Percentiles rank a stretch among this genome's conserved stretches.
These are phyloP conservation scores for Penicillium tannophilum DNA, from an alignment of 495 filamentous ascomycete genomes.

Conservation along the genomic window DNA sequence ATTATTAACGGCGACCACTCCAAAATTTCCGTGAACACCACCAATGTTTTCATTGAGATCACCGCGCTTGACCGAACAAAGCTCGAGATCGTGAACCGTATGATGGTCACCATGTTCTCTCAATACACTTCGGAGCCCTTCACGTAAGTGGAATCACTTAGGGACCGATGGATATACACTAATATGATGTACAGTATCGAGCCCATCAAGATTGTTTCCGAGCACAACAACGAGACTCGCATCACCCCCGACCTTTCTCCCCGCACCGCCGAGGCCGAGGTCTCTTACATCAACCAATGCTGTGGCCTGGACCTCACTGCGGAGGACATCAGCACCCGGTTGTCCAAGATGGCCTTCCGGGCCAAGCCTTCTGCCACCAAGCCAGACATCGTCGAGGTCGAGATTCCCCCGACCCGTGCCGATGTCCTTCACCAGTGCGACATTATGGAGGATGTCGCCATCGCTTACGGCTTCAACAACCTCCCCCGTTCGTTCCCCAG, in stretches of 20 bases:
- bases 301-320: slow-evolving; percentile 77
- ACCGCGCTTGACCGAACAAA: slow-evolving; percentile 98
- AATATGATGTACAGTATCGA: slow-evolving; percentile 59
- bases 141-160: slow-evolving; percentile 52
- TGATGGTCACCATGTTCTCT: slow-evolving; percentile 97
- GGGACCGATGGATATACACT: not conserved
- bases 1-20: slow-evolving; percentile 98
- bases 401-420: slow-evolving; percentile 84
- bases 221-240: slow-evolving; percentile 83
- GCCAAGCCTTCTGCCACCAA: slow-evolving; percentile 70
- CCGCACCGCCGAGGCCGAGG: slow-evolving; percentile 74
- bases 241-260: slow-evolving; percentile 77
- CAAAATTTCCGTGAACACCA: slow-evolving; percentile 88
- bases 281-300: slow-evolving; percentile 90
- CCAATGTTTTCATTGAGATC: slow-evolving; percentile 94
- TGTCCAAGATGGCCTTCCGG: slow-evolving; percentile 83
- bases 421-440: slow-evolving; percentile 96
- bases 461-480: slow-evolving; percentile 95
- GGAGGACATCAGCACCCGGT: slow-evolving; percentile 68
- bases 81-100: slow-evolving; percentile 91
- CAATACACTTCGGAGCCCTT: slow-evolving; percentile 85
- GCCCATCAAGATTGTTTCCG: slow-evolving; percentile 85
- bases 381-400: slow-evolving; percentile 70
- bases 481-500: slow-evolving; percentile 82
- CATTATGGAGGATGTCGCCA: slow-evolving; percentile 97